Evolutionary conservation across 176 grass and related monocot genomes (phyloP), one percentile per base, ranked within the genome.

Genomic region (Zea luxurians): DNA sequence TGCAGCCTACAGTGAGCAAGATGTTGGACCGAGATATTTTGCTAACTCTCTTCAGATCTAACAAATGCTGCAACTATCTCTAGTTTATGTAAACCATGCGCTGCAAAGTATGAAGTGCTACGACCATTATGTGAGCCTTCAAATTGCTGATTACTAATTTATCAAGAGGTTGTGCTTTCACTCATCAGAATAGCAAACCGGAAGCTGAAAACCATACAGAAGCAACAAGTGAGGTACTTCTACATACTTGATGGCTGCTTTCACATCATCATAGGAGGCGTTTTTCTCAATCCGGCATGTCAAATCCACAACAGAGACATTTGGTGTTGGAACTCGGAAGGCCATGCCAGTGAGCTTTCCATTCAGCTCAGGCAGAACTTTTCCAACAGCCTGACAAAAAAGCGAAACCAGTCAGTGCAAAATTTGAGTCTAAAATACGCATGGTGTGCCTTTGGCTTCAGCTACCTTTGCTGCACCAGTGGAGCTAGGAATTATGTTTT

Each of bases 401-500:
- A 81, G 16, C 13, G 17, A 74, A 75, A 70, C 41, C 47, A 64
- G 38, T 84, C 46, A 70, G 17, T 15, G 43, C 48, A 73, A 45
- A 75, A 52, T 12, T 48, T n/a, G 76, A 48, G 18, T 63, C 2
- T 11, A 55, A 49, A 38, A 75, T 7, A 69, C 53, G 63, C 58
- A 76, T 4, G 40, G 9, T 34, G 17, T 75, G 13, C 8, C 5
- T 74, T 61, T 45, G 55, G 17, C 27, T 78, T 54, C 48, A 80
- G 36, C 45, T 86, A 92, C 95, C 92, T 98, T 98, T 88, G 95
- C 95, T 86, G 95, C 95, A 76, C 95, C 95, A 82, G 95, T 98
- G 58, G 95, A 98, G 75, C 95, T 98, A 82, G 95, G 95, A 59
- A 98, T 98, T 78, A 98, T 98, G 81, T 98, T 98, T 84, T 98